Percentiles rank a stretch among this genome's conserved stretches.
Evolutionary conservation across 192 early-diverging fungal genomes (phyloP).

Genomic region (Spizellomyces punctatus): DNA sequence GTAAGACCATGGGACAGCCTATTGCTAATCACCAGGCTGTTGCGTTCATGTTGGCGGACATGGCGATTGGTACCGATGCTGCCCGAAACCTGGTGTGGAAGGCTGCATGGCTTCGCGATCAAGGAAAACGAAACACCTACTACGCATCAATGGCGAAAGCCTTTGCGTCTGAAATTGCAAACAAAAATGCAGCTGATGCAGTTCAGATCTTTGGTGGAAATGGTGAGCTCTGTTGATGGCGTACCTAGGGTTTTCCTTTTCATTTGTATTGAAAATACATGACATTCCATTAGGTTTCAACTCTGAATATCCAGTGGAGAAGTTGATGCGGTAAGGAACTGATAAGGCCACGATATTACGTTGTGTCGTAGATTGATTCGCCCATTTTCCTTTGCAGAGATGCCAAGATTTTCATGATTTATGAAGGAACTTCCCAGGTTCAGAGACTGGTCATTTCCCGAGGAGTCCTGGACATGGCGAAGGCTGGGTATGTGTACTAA

Average conservation of each 20-base stretch:
- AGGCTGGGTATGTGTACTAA: constrained; percentile 40
- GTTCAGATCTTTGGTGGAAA: constrained; percentile 97
- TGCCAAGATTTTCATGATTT: constrained; percentile 95
- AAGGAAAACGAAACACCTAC: constrained; percentile 86
- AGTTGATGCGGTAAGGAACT: constrained; percentile 71
- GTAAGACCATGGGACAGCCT: constrained; percentile 93
- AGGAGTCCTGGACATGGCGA: constrained; percentile 69
- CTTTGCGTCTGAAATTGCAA: constrained; percentile 53
- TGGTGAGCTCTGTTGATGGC: constrained; percentile 49
- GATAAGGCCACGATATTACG: not conserved
- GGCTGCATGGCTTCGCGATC: constrained; percentile 82
- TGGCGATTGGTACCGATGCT: constrained; percentile 93
- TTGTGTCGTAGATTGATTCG: not conserved
- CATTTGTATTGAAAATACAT: not conserved
- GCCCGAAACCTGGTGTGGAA: constrained; percentile 86
- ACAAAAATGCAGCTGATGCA: constrained; percentile 78
- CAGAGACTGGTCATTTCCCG: constrained; percentile 91
- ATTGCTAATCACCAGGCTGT: constrained; percentile 90
- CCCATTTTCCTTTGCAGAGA: constrained; percentile 42
- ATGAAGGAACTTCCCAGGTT: constrained; percentile 96
- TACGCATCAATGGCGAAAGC: constrained; percentile 94
- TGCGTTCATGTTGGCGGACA: constrained; percentile 94
- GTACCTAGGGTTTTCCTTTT: not conserved
- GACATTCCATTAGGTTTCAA: constrained; percentile 53
- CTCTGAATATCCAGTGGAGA: constrained; percentile 93